These are phyloP conservation scores for Butyriboletus loyo DNA, from an alignment of 768 basidiomycete genomes.

Conservation along the genomic window DNA sequence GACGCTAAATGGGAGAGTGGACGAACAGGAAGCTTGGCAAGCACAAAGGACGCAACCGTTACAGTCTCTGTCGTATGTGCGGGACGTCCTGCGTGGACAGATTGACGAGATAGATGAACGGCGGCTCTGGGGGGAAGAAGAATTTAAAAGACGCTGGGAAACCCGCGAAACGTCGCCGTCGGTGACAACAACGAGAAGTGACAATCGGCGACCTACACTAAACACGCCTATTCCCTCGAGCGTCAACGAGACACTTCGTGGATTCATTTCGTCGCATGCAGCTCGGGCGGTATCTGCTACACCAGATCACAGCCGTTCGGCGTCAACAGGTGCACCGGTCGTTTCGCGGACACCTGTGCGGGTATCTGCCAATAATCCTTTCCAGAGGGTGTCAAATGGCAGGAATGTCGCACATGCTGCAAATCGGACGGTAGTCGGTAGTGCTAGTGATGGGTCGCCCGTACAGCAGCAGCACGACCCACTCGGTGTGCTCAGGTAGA, in stretches of 20 bases:
- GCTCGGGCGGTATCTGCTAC: constrained; percentile 1
- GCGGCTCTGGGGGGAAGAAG: constrained; percentile 57
- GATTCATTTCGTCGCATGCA: constrained; percentile 17
- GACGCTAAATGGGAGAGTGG: constrained; percentile 55
- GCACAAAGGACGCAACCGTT: constrained; percentile 57
- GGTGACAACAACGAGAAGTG: constrained; percentile 20
- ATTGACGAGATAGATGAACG: constrained; percentile 59
- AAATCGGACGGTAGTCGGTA: background rate
- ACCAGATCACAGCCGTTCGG: constrained; percentile 16
- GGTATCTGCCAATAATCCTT: constrained; percentile 29
- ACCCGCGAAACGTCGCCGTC: constrained; percentile 24
- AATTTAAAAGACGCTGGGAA: constrained; percentile 38
- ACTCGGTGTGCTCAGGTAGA: constrained; percentile 28
- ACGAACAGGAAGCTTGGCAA: constrained; percentile 38
- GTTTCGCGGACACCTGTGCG: constrained; percentile 24
- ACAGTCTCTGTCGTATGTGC: constrained; percentile 73
- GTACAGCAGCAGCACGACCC: constrained; percentile 30
- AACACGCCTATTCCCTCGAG: constrained; percentile 13
- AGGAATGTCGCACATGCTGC: background rate
- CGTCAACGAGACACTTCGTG: constrained; percentile 22
- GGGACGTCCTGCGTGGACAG: constrained; percentile 64
- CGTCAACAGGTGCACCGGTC: constrained; percentile 8
- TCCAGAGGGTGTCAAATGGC: constrained; percentile 21
- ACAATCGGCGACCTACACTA: constrained; percentile 13
- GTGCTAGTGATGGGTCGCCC: background rate